Conservation (phyloP, 805 yeast genomes). For the Lachancea sp. region DNA sequence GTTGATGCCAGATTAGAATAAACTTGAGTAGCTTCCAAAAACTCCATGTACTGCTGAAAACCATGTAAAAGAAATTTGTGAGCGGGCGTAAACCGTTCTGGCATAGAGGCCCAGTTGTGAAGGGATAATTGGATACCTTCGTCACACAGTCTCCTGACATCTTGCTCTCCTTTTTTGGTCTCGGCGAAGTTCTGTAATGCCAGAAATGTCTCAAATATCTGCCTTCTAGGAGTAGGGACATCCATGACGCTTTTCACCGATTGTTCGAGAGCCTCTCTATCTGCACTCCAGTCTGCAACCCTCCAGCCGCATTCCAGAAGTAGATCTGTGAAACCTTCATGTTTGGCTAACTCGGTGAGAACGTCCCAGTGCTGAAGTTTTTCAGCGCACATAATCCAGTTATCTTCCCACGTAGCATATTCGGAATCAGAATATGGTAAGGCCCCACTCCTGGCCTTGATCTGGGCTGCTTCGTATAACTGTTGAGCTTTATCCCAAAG, state of each 20-base stretch:
- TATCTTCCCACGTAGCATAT: slow-evolving; percentile 96
- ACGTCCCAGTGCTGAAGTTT: slow-evolving; percentile 98
- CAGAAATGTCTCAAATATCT: slow-evolving; percentile 89
- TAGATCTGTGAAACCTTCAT: slow-evolving; percentile 94
- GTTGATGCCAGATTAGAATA: slow-evolving; percentile 83
- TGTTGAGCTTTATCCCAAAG: slow-evolving; percentile 92
- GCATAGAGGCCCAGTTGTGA: slow-evolving; percentile 89
- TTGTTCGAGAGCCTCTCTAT: slow-evolving; percentile 88
- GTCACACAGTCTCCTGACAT: slow-evolving; percentile 79
- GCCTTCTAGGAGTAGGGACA: slow-evolving; percentile 96
- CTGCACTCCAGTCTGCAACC: slow-evolving; percentile 96
- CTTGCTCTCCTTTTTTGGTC: slow-evolving; percentile 78
- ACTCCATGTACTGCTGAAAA: slow-evolving; percentile 95
- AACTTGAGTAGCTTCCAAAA: slow-evolving; percentile 94
- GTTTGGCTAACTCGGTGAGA: slow-evolving; percentile 90
- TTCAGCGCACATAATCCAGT: slow-evolving; percentile 96
- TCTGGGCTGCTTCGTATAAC: slow-evolving; percentile 91
- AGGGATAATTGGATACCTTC: slow-evolving; percentile 93
- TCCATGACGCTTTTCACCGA: slow-evolving; percentile 96
- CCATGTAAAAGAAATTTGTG: slow-evolving; percentile 87
- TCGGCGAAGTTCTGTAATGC: slow-evolving; percentile 91
- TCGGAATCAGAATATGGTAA: slow-evolving; percentile 94
- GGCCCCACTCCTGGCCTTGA: slow-evolving; percentile 91
- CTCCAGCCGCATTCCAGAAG: slow-evolving; percentile 99
- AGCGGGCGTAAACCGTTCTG: slow-evolving; percentile 65